phyloP scores from a whole-genome alignment of 148 eudicot species.

The Camellia lanceoleosa region DNA sequence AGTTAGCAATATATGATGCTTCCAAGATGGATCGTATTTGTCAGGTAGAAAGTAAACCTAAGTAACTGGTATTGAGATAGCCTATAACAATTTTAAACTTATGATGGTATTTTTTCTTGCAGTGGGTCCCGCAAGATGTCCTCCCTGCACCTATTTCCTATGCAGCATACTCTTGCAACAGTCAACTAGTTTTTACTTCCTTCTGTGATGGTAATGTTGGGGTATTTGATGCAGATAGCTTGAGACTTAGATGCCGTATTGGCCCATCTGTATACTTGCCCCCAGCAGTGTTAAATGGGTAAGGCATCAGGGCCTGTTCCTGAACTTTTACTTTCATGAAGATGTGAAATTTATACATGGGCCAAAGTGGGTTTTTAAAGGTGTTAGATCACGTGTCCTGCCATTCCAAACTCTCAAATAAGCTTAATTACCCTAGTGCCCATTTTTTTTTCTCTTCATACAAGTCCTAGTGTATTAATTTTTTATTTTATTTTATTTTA shows the following conservation, averaged over 20 bases:
- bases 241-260: constrained; percentile 72
- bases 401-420: neutral
- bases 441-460: too few relatives aligned
- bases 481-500: neutral
- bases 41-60: constrained; percentile 40
- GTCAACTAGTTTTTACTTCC: constrained; percentile 68
- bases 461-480: neutral
- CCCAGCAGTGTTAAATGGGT: constrained; percentile 67
- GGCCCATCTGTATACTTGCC: constrained; percentile 65
- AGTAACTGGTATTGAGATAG: neutral
- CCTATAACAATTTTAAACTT: neutral
- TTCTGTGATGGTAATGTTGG: constrained; percentile 75
- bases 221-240: constrained; percentile 71
- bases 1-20: constrained; percentile 81
- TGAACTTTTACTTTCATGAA: constrained; percentile 1
- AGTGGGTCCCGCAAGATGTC: constrained; percentile 89
- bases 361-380: too few relatives aligned
- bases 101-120: constrained; percentile 23
- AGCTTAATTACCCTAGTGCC: neutral
- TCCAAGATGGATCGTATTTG: constrained; percentile 81
- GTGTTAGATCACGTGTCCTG: neutral
- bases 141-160: constrained; percentile 69
- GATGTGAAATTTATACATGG: neutral
- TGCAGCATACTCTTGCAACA: constrained; percentile 83
- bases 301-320: constrained; percentile 15